These are phyloP conservation scores for Brassica hybrid DNA, from an alignment of 441 rosid species.

Conservation along the genomic window DNA sequence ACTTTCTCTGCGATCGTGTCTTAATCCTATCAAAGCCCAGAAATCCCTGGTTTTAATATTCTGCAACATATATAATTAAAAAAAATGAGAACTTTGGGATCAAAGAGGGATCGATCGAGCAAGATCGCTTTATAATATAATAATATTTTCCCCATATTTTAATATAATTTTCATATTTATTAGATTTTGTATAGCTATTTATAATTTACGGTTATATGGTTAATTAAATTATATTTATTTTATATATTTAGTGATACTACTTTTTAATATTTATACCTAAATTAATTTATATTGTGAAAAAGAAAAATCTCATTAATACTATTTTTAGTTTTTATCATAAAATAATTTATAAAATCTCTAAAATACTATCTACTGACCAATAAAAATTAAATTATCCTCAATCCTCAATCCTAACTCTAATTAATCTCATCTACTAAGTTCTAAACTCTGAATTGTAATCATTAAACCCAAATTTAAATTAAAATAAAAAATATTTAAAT, in stretches of 20 bases:
- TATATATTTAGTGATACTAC: background rate
- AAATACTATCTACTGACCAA: too few species aligned
- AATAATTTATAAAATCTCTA: too few species aligned
- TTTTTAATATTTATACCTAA: background rate
- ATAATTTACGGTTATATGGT: background rate
- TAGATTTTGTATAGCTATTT: background rate
- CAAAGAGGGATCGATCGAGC: background rate
- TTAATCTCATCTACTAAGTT: too few species aligned
- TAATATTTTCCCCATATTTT: too few species aligned
- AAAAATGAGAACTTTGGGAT: background rate
- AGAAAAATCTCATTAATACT: background rate
- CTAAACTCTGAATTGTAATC: too few species aligned
- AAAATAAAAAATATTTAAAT: too few species aligned
- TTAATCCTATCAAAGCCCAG: slow-evolving; percentile 23
- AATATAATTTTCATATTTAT: too few species aligned
- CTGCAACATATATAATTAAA: background rate
- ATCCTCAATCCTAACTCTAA: too few species aligned
- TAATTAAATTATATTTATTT: too few species aligned
- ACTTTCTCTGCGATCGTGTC: slow-evolving; percentile 24
- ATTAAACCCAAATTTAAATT: too few species aligned
- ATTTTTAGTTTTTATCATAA: background rate
- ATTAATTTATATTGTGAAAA: background rate
- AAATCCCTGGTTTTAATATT: slow-evolving; percentile 3
- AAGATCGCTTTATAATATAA: background rate
- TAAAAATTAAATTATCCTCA: too few species aligned